Base-by-base conservation (phyloP, 176 grass and related monocot genomes). In the Bothriochloa decipiens region DNA sequence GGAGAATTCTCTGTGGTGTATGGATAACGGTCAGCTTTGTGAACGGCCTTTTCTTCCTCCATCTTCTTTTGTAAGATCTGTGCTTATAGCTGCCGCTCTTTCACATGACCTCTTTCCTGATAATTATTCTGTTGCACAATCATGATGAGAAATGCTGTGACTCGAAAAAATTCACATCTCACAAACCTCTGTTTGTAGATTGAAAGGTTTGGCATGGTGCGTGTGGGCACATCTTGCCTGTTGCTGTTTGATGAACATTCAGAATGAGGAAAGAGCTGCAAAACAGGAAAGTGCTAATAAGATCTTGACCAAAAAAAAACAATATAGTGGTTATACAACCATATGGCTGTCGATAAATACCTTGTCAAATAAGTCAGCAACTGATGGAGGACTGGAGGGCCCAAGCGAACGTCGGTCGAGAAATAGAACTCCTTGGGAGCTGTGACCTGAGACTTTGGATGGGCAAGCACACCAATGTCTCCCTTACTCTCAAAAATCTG, bases 401-500 rank as follows among this genome's bases (percentile, higher is more conserved):
- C 97, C 75, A 99, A 84, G 65, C 97, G 84, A 70, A 79, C 79
- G 69, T 92, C 83, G 0, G 97, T 99, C n/a, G 84, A 77, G 81
- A 99, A 99, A 78, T 92, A 91, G 61, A 99, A 99, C 72, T 96
- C 88, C 47, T 92, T 91, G 60, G 90, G 90, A 40, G 76, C 79
- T 36, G 97, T 99, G 46, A 85, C 40, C 25, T 86, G 91, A 65
- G 86, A 76, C 81, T 91, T 96, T 42, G 86, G 74, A 84, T 76
- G 29, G 29, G 29, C 29, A 32, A 1, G 29, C 46, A 91, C 55
- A 61, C 89, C 90, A 16, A 87, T 74, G 39, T 91, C 93, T 37
- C 92, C 88, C 72, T 89, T 94, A 82, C 83, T 87, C 53, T 99
- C 91, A 82, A 99, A 82, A 89, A 99, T 99, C 97, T 99, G 91